These are phyloP conservation scores for Phytophthora capsici DNA, from an alignment of 352 stramenopile species.

Conservation along the genomic window DNA sequence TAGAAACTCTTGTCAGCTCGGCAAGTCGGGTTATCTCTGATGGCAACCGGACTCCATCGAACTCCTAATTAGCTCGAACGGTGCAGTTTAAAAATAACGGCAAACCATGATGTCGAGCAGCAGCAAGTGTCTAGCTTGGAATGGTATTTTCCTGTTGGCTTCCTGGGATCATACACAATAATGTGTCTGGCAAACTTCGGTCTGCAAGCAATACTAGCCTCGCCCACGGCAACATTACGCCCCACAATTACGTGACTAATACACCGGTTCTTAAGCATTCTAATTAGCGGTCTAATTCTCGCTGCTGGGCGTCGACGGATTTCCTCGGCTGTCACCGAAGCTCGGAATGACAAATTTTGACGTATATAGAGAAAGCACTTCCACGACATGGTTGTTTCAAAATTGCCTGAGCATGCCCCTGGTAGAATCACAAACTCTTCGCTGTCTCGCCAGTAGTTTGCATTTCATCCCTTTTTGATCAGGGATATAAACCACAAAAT, in stretches of 20 bases:
- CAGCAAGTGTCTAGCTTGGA: not conserved
- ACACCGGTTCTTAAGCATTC: not conserved
- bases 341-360: not conserved
- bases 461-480: not conserved
- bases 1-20: not conserved
- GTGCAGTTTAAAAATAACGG: constrained; percentile 23
- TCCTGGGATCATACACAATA: not conserved
- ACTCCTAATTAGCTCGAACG: constrained; percentile 13
- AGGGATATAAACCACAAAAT: constrained; percentile 7
- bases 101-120: not conserved
- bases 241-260: not conserved
- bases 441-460: constrained; percentile 16
- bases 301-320: not conserved
- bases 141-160: not conserved
- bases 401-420: not conserved
- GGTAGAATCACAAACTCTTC: not conserved
- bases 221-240: not conserved
- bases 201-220: not conserved
- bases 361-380: not conserved
- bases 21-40: constrained; percentile 2
- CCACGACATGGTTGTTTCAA: not conserved
- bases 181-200: not conserved
- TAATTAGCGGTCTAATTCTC: not conserved
- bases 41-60: constrained; percentile 12
- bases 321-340: not conserved